Conservation (phyloP, 169 alveolate species). For the Eimeria sp. region DNA sequence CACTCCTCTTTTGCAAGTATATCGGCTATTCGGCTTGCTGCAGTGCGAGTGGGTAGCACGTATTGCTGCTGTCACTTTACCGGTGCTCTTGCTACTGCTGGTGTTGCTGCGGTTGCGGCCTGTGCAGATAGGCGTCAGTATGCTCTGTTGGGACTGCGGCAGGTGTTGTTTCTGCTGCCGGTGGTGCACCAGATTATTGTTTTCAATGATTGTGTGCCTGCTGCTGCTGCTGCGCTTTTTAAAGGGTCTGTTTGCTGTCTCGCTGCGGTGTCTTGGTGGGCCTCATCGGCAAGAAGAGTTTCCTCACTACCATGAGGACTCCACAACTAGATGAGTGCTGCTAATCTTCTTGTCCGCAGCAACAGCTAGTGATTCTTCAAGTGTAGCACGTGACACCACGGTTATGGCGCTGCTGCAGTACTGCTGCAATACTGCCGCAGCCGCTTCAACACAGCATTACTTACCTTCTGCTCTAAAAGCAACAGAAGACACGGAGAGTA, state of each 20-base stretch:
- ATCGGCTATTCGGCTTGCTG: constrained; percentile 71
- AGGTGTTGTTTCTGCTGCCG: neutral
- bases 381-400: neutral
- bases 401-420: neutral
- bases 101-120: neutral
- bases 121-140: neutral
- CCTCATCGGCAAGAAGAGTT: constrained; percentile 73
- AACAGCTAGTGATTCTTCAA: neutral
- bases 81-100: neutral
- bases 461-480: neutral
- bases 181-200: neutral
- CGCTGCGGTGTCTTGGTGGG: constrained; percentile 79
- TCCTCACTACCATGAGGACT: constrained; percentile 68
- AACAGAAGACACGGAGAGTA: neutral
- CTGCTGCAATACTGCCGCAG: neutral
- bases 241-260: constrained; percentile 76
- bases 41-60: constrained; percentile 16
- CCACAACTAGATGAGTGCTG: constrained; percentile 61
- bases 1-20: constrained; percentile 75
- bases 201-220: neutral
- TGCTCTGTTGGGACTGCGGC: neutral
- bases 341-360: neutral
- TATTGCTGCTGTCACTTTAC: neutral
- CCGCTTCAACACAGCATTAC: neutral
- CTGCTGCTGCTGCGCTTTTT: neutral